Evolutionary conservation across 179 eudicot genomes (phyloP).

Genomic region (Heliamphora pulchella): DNA sequence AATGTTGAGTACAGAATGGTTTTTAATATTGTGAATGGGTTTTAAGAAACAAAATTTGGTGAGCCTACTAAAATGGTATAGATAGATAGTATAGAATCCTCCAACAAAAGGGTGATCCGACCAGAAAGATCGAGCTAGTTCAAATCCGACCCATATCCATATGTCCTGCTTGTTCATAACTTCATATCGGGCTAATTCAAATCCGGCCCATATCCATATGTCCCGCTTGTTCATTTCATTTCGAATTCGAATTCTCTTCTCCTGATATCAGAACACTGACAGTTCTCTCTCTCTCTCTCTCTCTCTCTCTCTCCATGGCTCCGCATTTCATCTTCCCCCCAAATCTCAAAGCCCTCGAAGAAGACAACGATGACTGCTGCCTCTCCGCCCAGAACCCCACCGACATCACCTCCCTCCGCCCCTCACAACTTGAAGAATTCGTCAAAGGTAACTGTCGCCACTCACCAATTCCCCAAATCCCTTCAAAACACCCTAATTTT

Average conservation of each 20-base stretch:
- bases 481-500: neutral
- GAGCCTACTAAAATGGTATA: no score
- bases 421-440: constrained; percentile 84
- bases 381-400: constrained; percentile 34
- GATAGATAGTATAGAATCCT: no score
- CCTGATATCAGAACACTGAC: neutral
- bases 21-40: no score
- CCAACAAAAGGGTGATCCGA: no score
- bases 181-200: no score
- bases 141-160: no score
- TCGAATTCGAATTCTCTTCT: neutral
- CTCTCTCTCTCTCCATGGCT: constrained; percentile 41
- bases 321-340: constrained; percentile 68
- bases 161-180: no score
- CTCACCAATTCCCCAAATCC: neutral
- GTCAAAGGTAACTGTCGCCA: constrained; percentile 50
- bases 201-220: no score
- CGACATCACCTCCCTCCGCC: constrained; percentile 45
- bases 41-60: no score
- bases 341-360: constrained; percentile 48
- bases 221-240: constrained; percentile 14
- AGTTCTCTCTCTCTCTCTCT: constrained; percentile 12
- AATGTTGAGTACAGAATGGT: no score
- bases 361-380: constrained; percentile 25
- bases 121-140: no score